Evolutionary conservation across 2,329 filamentous ascomycete genomes (phyloP), one percentile per base, ranked within the genome.

Genomic region (Cladophialophora bantiana): DNA sequence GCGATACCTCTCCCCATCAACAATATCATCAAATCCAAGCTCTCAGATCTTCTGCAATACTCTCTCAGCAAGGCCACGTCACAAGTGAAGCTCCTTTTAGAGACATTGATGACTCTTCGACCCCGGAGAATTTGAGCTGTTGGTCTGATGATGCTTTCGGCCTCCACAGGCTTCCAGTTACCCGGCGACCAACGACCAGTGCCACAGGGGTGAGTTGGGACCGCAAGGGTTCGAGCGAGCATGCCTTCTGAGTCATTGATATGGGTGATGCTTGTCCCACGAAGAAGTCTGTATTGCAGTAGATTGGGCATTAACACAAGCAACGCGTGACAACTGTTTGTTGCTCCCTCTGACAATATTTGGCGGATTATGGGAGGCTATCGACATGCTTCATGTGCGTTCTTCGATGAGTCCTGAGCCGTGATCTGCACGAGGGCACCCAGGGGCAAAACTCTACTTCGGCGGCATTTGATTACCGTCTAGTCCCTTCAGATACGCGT

Each of bases 11-110:
- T 10, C 45, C 26, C 45, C 45, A 31, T 50, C 45, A 10, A 50
- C 45, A 50, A 50, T 50, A 18, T 31, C 20, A 50, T 31, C 45
- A 50, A 50, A 50, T 50, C 45, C 45, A 50, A 50, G 9, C 45
- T 31, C 20, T 26, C 13, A 50, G 45, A 31, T 50, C 45, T 50
- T 50, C 45, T 50, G 45, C 45, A 50, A 13, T 18, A 31, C 45
- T 13, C 45, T 50, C 18, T 20, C 45, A 31, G 20, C 18, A 12
- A 50, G 45, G 45, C 45, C 45, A 50, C 45, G 45, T 50, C 45
- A 50, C 45, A 50, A 50, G 6, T 4, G 10, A 31, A 12, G 45
- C 18, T 18, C 45, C 20, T 20, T 50, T 31, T 50, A 50, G 18
- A 31, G 7, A 50, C 20, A 50, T 26, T 50, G 45, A 15, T 50